phyloP scores from a whole-genome alignment of 148 eudicot species.

The Polygonum aviculare region DNA sequence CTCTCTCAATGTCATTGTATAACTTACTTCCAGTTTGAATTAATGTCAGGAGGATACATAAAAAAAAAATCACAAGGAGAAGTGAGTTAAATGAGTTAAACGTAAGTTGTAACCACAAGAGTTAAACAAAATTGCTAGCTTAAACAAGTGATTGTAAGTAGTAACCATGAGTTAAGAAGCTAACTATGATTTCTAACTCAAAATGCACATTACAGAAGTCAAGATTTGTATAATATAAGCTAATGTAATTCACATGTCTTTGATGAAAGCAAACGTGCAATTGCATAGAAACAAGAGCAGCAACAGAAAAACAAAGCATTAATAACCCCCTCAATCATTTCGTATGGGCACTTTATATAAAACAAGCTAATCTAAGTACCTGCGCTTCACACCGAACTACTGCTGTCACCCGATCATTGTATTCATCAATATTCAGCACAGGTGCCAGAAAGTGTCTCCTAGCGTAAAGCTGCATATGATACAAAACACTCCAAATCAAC shows the following conservation, averaged over 20 bases:
- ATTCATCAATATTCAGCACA: conserved; percentile 79
- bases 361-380: conserved; percentile 22
- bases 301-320: not conserved
- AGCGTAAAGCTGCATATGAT: conserved; percentile 67
- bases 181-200: not conserved
- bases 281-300: not conserved
- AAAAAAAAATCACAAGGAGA: not conserved
- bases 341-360: not conserved
- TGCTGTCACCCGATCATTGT: conserved; percentile 89
- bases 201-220: not conserved
- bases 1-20: not conserved
- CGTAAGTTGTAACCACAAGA: not conserved
- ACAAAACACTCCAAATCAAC: not conserved
- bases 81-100: not conserved
- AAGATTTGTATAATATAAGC: not conserved
- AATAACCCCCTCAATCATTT: not conserved
- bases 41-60: not conserved
- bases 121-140: not conserved
- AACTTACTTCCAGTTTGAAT: not conserved
- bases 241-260: not conserved
- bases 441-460: conserved; percentile 93
- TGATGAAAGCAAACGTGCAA: not conserved
- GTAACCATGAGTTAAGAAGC: not conserved
- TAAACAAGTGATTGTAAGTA: not conserved
- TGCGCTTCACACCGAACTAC: conserved; percentile 95